Evolutionary conservation across 2,329 filamentous ascomycete genomes (phyloP).

Genomic region (Pseudogymnoascus sp.): DNA sequence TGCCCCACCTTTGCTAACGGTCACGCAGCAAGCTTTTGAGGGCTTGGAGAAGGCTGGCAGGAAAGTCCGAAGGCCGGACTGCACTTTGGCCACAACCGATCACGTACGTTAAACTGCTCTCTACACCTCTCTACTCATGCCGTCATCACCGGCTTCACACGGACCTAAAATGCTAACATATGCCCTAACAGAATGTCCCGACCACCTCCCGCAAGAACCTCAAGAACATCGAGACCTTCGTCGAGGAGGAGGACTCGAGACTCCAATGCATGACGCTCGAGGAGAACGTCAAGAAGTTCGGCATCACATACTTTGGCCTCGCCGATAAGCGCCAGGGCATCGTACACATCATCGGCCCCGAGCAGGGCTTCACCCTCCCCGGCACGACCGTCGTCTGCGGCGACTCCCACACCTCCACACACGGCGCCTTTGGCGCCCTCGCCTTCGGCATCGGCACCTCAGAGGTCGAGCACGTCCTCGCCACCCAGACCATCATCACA

Average conservation of each 20-base stretch:
- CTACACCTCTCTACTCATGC: not conserved
- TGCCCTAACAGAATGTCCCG: slow-evolving; percentile 67
- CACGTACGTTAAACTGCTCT: slow-evolving; percentile 56
- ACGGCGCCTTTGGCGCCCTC: slow-evolving; percentile 90
- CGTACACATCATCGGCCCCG: slow-evolving; percentile 95
- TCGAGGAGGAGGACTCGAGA: slow-evolving; percentile 88
- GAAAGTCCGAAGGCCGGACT: slow-evolving; percentile 86
- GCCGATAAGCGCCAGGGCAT: slow-evolving; percentile 96
- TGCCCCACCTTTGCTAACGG: slow-evolving; percentile 16
- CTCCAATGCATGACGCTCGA: slow-evolving; percentile 93
- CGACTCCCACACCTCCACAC: slow-evolving; percentile 96
- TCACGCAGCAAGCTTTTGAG: slow-evolving; percentile 82
- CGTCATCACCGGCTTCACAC: not conserved
- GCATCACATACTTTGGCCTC: slow-evolving; percentile 93
- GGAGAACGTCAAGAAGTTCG: slow-evolving; percentile 94
- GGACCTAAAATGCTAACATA: slow-evolving; percentile 17
- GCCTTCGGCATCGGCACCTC: slow-evolving; percentile 97
- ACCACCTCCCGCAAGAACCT: slow-evolving; percentile 84
- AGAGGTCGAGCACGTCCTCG: slow-evolving; percentile 96
- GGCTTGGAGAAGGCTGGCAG: slow-evolving; percentile 83
- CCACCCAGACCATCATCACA: slow-evolving; percentile 90
- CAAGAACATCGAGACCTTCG: slow-evolving; percentile 89
- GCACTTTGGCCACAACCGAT: slow-evolving; percentile 92
- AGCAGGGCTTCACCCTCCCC: slow-evolving; percentile 96
- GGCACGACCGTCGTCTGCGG: slow-evolving; percentile 96